Percentiles rank a stretch among this genome's conserved stretches.
These are phyloP conservation scores for Geotrichum restrictum DNA, from an alignment of 1,139 yeast genomes.

Conservation along the genomic window DNA sequence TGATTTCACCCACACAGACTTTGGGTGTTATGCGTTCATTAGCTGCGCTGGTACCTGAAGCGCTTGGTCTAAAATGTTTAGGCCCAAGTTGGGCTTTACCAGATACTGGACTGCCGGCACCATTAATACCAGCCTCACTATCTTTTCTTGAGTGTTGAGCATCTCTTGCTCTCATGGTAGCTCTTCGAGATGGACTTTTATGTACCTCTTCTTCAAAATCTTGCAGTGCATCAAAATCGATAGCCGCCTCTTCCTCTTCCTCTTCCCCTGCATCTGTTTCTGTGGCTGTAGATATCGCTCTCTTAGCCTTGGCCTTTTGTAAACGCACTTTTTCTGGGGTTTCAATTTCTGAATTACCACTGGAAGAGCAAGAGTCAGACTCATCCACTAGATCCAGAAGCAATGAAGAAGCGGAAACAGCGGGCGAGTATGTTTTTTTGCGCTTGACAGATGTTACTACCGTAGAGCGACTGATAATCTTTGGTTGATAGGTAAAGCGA, in stretches of 20 bases:
- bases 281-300: not conserved
- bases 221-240: not conserved
- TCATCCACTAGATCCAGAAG: no score
- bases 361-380: slow-evolving; percentile 2
- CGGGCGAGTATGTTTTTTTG: not conserved
- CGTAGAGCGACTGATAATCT: not conserved
- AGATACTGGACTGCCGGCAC: no score
- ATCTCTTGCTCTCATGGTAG: slow-evolving; percentile 26
- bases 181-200: slow-evolving; percentile 23
- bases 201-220: slow-evolving; percentile 12
- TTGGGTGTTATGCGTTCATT: no score
- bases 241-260: not conserved
- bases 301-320: not conserved
- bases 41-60: no score
- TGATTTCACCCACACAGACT: not conserved
- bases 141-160: no score
- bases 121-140: no score
- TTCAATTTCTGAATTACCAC: slow-evolving; percentile 11
- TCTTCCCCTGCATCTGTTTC: not conserved
- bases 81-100: no score
- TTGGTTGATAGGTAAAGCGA: slow-evolving; percentile 4
- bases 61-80: no score
- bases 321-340: slow-evolving; percentile 11
- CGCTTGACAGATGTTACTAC: not conserved
- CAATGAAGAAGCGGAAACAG: not conserved